Evolutionary conservation across 345 rosid genomes (phyloP).

Genomic region (Eucalyptus coolabah): DNA sequence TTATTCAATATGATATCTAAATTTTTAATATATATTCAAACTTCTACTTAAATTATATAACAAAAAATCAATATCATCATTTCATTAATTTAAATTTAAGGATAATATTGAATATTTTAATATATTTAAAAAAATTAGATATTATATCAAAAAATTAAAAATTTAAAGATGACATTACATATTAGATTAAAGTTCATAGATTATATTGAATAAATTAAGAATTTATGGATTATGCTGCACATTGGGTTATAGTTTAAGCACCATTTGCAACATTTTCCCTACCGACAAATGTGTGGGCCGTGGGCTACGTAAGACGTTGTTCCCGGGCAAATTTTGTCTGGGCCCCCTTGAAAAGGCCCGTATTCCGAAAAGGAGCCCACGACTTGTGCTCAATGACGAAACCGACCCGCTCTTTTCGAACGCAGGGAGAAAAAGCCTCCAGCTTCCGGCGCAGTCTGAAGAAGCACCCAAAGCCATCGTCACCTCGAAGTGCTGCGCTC

Average conservation of each 20-base stretch:
- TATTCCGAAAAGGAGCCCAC: background rate
- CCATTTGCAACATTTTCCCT: background rate
- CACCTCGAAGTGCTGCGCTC: background rate
- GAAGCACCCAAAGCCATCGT: background rate
- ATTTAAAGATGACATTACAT: rapidly evolving
- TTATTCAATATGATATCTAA: rapidly evolving
- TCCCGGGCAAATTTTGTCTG: background rate
- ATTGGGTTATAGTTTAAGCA: too few relatives aligned
- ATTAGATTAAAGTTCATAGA: rapidly evolving
- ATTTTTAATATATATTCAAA: too few relatives aligned
- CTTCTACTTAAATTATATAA: too few relatives aligned
- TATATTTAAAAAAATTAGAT: rapidly evolving
- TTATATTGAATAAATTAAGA: too few relatives aligned
- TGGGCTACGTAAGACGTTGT: background rate
- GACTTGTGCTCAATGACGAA: background rate
- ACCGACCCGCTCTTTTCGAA: background rate
- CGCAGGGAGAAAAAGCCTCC: too few relatives aligned
- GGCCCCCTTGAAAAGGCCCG: background rate
- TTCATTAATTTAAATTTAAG: rapidly evolving
- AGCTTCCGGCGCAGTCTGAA: too few relatives aligned
- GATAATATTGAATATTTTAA: rapidly evolving
- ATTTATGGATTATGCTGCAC: rapidly evolving
- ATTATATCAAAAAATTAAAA: too few relatives aligned
- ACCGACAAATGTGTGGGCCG: background rate
- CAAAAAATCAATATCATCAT: rapidly evolving